Base-by-base conservation (phyloP, 352 stramenopile genomes). In the Globisporangium yorkense region DNA sequence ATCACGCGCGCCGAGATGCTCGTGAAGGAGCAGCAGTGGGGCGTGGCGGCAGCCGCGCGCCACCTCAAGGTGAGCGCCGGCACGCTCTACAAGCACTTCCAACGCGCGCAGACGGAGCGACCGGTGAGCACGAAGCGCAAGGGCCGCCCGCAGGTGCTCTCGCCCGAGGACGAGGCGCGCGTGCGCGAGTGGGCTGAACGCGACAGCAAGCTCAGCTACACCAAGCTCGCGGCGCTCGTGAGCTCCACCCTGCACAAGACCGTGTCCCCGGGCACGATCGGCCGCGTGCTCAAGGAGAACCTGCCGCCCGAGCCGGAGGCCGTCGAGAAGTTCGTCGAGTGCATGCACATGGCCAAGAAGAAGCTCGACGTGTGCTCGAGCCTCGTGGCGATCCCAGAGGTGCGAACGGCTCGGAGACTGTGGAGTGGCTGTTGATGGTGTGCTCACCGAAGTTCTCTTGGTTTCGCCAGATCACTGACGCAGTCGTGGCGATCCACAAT, bases 41-140 rank as follows among this genome's bases (percentile, higher is more conserved):
- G 35, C 10, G 51, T 56, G 12, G 51, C 51, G n/a, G 51, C 51
- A 5, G 51, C 51, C 8, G 51, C 51, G 51, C 51, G 51, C n/a
- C 51, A 56, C 51, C 51, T 56, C 35, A 56, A 56, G n/a, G 51
- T 56, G 51, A 56, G 51, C 51, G 51, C 51, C n/a, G 51, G 51
- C 8, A 56, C 51, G 51, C 51, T 56, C 51, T 56, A 56, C 51
- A 56, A 56, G 51, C 51, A 56, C 51, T 56, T 56, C 35, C 51
- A 56, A 37, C 51, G 51, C 51, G 51, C 51, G 37, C 51, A 56
- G 35, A 47, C 35, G 6, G 51, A n/a, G 35, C 51, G 51, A 4
- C 51, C 51, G 2, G 20, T 20, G 51, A 56, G 51, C 35, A 56
- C 51, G 20, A 56, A 56, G 51, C 51, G 51, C 51, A 56, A 56